phyloP scores from a whole-genome alignment of 1,284 basidiomycete species.

The Trichosporon asahii region DNA sequence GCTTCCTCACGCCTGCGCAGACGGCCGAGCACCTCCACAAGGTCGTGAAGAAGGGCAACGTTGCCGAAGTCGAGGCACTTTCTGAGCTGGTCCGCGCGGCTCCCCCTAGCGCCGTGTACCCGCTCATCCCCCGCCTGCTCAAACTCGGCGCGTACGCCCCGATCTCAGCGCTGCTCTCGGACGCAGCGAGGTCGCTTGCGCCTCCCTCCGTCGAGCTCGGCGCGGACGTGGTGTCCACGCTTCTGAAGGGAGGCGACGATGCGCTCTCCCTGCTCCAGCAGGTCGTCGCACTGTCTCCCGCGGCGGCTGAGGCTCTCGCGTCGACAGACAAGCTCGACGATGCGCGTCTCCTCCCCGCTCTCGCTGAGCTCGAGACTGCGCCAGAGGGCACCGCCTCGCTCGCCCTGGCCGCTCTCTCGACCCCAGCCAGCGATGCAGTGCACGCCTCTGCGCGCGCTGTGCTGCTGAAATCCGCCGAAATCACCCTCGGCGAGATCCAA shows the following conservation, averaged over 20 bases:
- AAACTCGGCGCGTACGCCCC: conserved; percentile 16
- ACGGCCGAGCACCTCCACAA: conserved; percentile 19
- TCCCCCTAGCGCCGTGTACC: conserved; percentile 8
- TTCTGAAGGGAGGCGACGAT: conserved; percentile 21
- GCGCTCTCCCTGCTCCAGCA: conserved; percentile 24
- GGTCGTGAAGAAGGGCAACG: conserved; percentile 18
- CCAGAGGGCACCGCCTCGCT: background rate
- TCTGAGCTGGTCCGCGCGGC: conserved; percentile 14
- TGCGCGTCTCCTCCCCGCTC: conserved; percentile 24
- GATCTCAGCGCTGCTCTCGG: conserved; percentile 7
- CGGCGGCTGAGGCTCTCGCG: conserved; percentile 18
- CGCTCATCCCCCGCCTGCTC: conserved; percentile 14
- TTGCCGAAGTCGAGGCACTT: conserved; percentile 2
- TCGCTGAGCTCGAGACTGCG: conserved; percentile 7
- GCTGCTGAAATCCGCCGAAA: background rate
- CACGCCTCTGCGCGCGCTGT: conserved; percentile 15
- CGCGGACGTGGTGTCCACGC: conserved; percentile 17
- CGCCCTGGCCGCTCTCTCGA: conserved; percentile 18
- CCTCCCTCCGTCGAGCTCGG: conserved; percentile 21
- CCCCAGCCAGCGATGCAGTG: background rate
- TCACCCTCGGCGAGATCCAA: background rate
- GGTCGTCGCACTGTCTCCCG: conserved; percentile 17
- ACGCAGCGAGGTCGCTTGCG: conserved; percentile 14
- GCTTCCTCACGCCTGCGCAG: conserved; percentile 29
- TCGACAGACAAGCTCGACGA: conserved; percentile 15